Base-by-base conservation (phyloP, 1,139 yeast species). In the Pichia sp. region DNA sequence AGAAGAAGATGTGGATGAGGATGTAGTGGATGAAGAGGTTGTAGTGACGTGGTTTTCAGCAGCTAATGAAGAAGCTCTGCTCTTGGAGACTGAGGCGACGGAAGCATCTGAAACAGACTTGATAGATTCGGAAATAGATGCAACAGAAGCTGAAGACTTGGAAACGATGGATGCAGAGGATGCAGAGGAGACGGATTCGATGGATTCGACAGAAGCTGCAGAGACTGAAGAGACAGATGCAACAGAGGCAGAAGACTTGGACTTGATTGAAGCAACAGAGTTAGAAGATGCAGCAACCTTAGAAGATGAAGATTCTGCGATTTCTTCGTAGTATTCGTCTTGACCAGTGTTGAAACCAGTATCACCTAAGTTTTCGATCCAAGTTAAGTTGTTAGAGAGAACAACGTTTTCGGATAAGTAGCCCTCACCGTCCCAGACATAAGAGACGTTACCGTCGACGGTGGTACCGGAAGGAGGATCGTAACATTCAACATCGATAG, bases 401-500 rank as follows among this genome's bases (percentile, higher is more conserved):
- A 71, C 71, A 47, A 89, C 67, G 56, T 77, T 68, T 14, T 67
- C 63, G 38, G 70, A 68, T 37, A 66, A 56, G 53, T 76, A 81
- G 19, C 74, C 76, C 10, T 37, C 17, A 37, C 62, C 61, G 15
- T 76, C 68, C 71, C 72, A 88, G 34, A 74, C 65, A 67, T 81
- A 89, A 0, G 93, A 77, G 52, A 68, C 20, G 42, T 76, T 63
- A 51, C 85, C 84, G 31, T 72, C 72, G 34, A 55, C 61, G 45
- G 60, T 60, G 15, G 76, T 68, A 41, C 68, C 75, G 17, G 71
- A 60, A 17, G 96, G 96, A 34, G 86, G 74, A 58, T 77, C 89
- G 66, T 86, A 85, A 58, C 95, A 77, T 38, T 78, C 74, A 43
- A 89, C 75, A 12, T 75, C 69, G 34, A 88, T 71, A 42, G 77